Conservation (phyloP, 2,329 filamentous ascomycete species). For the Exophiala phaeomuriformis region DNA sequence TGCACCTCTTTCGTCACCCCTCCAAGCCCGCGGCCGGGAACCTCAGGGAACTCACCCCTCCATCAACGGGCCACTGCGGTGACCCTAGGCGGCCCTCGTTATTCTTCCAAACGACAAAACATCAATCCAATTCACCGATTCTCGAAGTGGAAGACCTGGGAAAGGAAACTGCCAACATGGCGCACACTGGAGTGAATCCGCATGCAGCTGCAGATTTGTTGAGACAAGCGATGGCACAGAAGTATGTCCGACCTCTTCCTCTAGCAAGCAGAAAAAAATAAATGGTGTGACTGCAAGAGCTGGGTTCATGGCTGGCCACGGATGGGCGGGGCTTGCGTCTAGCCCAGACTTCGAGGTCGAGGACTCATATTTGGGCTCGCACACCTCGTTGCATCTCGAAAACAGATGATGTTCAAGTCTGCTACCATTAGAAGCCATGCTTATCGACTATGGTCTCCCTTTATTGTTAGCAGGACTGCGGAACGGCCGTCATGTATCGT, state of each 20-base stretch:
- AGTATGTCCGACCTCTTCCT: slow-evolving; percentile 42
- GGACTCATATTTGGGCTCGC: neutral
- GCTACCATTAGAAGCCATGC: neutral
- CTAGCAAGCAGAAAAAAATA: slow-evolving; percentile 3
- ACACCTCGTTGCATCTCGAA: slow-evolving; percentile 1
- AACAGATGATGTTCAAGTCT: neutral
- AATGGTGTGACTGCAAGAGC: slow-evolving; percentile 9
- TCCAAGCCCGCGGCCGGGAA: slow-evolving; percentile 18
- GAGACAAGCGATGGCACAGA: slow-evolving; percentile 52
- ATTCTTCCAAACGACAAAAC: neutral
- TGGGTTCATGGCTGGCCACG: neutral
- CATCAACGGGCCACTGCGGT: slow-evolving; percentile 17
- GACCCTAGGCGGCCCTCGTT: slow-evolving; percentile 1
- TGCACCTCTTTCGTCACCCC: slow-evolving; percentile 20
- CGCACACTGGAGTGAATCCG: slow-evolving; percentile 34
- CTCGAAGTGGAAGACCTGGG: slow-evolving; percentile 16
- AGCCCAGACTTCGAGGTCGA: slow-evolving; percentile 6
- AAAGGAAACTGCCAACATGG: slow-evolving; percentile 21
- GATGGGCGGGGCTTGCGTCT: slow-evolving; percentile 5
- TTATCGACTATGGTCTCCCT: neutral
- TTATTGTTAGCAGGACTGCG: neutral
- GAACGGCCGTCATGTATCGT: slow-evolving; percentile 1
- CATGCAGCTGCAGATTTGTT: slow-evolving; percentile 51
- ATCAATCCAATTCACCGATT: neutral
- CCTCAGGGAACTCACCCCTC: slow-evolving; percentile 17